phyloP scores from a whole-genome alignment of 108 stramenopile species.

The Cylindrotheca closterium region DNA sequence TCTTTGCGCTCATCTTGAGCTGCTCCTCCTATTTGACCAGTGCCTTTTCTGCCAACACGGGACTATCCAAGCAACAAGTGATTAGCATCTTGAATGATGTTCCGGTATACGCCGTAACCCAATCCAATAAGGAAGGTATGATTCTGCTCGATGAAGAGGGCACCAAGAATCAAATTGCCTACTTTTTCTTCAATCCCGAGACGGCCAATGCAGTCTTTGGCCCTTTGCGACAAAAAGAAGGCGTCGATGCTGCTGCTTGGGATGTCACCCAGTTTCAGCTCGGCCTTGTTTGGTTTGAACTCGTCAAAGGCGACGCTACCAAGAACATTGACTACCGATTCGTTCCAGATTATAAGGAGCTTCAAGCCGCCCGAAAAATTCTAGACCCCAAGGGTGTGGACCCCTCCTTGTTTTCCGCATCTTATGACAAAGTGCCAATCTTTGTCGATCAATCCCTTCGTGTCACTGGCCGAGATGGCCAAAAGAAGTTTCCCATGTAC shows the following conservation, averaged over 20 bases:
- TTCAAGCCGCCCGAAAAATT: conserved; percentile 9
- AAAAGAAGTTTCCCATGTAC: conserved; percentile 17
- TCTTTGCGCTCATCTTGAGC: no score
- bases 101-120: conserved; percentile 18
- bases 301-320: background rate
- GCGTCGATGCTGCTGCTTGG: background rate
- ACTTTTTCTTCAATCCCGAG: conserved; percentile 18
- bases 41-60: background rate
- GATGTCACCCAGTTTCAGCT: conserved; percentile 3
- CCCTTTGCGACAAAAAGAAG: conserved; percentile 11
- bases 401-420: background rate
- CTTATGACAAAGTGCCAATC: conserved; percentile 13
- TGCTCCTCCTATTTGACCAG: no score
- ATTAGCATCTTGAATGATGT: conserved; percentile 2
- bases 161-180: conserved; percentile 9
- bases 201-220: conserved; percentile 14
- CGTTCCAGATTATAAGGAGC: conserved; percentile 11
- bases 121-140: conserved; percentile 14
- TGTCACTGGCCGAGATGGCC: background rate
- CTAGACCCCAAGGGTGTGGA: background rate
- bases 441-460: conserved; percentile 17
- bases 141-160: conserved; percentile 16
- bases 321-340: conserved; percentile 14
- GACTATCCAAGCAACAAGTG: conserved; percentile 8
- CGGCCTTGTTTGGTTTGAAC: conserved; percentile 18